phyloP scores from a whole-genome alignment of 495 filamentous ascomycete genomes.

The Penicillium waksmanii region DNA sequence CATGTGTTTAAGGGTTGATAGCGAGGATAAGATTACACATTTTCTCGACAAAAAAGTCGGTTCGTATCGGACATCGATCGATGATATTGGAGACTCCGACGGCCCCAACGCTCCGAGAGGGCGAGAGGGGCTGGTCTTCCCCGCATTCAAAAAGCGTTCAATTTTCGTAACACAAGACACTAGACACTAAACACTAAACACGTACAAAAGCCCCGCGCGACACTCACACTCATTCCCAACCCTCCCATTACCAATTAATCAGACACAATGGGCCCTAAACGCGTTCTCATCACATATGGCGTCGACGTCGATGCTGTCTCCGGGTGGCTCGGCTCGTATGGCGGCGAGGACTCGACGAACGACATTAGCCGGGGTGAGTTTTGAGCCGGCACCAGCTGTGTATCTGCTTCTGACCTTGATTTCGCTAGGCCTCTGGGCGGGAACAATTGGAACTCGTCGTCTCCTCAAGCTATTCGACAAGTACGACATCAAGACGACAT shows the following conservation, averaged over 20 bases:
- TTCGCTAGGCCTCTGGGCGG: slow-evolving; percentile 65
- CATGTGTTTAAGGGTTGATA: neutral
- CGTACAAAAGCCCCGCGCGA: slow-evolving; percentile 7
- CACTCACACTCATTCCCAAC: neutral
- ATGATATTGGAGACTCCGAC: slow-evolving; percentile 15
- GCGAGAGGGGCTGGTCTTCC: slow-evolving; percentile 20
- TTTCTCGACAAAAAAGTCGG: neutral
- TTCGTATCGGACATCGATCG: neutral
- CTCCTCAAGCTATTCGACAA: slow-evolving; percentile 75
- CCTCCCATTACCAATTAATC: neutral
- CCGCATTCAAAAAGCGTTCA: slow-evolving; percentile 16
- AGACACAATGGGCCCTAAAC: slow-evolving; percentile 42
- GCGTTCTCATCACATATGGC: slow-evolving; percentile 58
- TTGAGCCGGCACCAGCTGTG: no score
- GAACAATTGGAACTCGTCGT: slow-evolving; percentile 69
- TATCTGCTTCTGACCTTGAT: neutral
- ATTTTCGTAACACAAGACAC: no score
- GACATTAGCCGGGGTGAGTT: slow-evolving; percentile 63
- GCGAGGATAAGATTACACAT: neutral
- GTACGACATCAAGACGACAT: slow-evolving; percentile 79
- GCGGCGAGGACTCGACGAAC: slow-evolving; percentile 66
- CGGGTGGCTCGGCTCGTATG: slow-evolving; percentile 72
- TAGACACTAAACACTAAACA: neutral
- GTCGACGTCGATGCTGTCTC: slow-evolving; percentile 73
- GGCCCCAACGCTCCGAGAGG: slow-evolving; percentile 15